Conservation (phyloP, 2,329 filamentous ascomycete species). For the Karstenula rhodostoma region DNA sequence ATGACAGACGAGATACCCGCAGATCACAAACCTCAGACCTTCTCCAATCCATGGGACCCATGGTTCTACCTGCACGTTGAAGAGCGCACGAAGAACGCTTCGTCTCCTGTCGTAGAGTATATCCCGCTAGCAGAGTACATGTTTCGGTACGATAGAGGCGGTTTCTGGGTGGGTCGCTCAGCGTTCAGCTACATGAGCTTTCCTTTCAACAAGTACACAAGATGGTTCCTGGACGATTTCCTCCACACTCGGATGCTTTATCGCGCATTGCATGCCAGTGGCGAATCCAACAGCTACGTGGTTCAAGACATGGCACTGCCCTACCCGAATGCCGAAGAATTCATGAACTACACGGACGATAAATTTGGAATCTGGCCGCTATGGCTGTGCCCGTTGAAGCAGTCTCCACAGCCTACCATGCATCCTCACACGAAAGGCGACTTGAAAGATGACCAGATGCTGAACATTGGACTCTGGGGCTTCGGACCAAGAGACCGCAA, state of each 20-base stretch:
- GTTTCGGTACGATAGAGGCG: constrained; percentile 75
- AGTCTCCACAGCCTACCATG: constrained; percentile 44
- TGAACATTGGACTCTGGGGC: constrained; percentile 78
- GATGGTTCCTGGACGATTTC: constrained; percentile 68
- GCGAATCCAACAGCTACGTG: constrained; percentile 67
- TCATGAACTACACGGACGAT: constrained; percentile 53
- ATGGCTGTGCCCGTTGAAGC: constrained; percentile 58
- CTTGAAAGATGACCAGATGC: constrained; percentile 48
- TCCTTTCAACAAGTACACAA: constrained; percentile 71
- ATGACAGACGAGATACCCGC: constrained; percentile 49
- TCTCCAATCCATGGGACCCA: constrained; percentile 56
- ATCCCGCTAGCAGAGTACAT: constrained; percentile 72
- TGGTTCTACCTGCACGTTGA: constrained; percentile 62
- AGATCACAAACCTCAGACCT: constrained; percentile 43
- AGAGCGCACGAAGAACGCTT: constrained; percentile 46
- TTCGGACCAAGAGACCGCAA: constrained; percentile 61
- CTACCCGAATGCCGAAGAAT: constrained; percentile 52
- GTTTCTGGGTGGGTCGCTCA: constrained; percentile 71
- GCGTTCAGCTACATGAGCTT: constrained; percentile 70
- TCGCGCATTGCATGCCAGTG: constrained; percentile 69
- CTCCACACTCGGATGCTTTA: constrained; percentile 72
- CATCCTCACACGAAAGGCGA: constrained; percentile 43
- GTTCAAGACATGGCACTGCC: constrained; percentile 69
- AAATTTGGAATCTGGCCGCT: constrained; percentile 56
- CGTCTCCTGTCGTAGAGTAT: constrained; percentile 57